These are phyloP conservation scores for Alternaria angustiovoidea DNA, from an alignment of 2,329 filamentous ascomycete species.

Conservation along the genomic window DNA sequence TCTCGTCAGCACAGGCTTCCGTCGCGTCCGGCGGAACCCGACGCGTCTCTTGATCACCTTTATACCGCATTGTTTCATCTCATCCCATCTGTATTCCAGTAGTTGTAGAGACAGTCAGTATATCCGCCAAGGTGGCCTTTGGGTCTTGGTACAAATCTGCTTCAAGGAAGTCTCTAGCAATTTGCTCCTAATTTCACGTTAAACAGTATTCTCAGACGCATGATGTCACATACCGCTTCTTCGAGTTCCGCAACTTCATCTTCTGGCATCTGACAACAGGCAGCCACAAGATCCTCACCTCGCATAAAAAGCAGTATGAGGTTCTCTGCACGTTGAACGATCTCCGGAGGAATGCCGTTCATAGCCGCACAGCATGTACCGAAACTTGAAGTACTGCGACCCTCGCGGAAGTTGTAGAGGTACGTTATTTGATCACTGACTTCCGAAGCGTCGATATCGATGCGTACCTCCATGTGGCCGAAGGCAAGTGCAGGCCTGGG, in stretches of 20 bases:
- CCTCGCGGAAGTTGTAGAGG: constrained; percentile 72
- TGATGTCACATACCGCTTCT: constrained; percentile 62
- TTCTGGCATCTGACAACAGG: constrained; percentile 72
- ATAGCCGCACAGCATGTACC: constrained; percentile 85
- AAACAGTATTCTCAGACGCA: constrained; percentile 8
- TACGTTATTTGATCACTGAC: constrained; percentile 73
- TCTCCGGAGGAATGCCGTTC: constrained; percentile 77
- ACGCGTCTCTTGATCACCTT: too few relatives aligned
- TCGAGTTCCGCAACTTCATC: constrained; percentile 72
- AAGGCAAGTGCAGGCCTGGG: constrained; percentile 63
- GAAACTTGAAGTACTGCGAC: constrained; percentile 81
- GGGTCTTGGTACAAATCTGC: constrained; percentile 48
- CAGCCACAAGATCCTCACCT: constrained; percentile 78
- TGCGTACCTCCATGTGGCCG: constrained; percentile 75
- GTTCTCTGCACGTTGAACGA: constrained; percentile 79
- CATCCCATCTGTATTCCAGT: not conserved
- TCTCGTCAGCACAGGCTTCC: too few relatives aligned
- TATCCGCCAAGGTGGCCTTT: constrained; percentile 47
- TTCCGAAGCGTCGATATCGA: constrained; percentile 62
- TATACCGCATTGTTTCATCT: too few relatives aligned
- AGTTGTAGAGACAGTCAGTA: constrained; percentile 39
- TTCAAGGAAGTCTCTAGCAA: constrained; percentile 55
- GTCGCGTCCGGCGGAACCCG: too few relatives aligned
- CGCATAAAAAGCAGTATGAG: constrained; percentile 72
- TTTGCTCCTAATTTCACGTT: constrained; percentile 44